A percentile compares a stretch with the other conserved stretches of the same genome.
phyloP scores from a whole-genome alignment of 2,329 filamentous ascomycete species.

The Dichotomopilus funicola region DNA sequence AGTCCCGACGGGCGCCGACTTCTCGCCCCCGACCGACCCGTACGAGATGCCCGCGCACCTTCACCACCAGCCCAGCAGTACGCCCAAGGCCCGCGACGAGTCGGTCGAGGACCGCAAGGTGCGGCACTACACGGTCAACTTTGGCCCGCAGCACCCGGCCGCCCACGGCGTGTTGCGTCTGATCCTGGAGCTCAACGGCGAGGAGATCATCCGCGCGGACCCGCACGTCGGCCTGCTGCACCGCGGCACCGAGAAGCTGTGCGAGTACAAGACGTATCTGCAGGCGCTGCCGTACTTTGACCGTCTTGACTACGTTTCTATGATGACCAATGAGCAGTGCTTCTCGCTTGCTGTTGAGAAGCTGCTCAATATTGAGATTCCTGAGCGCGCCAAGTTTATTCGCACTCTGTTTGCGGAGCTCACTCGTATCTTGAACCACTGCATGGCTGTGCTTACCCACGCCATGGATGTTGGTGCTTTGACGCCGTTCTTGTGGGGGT shows the following conservation, averaged over 20 bases:
- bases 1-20: conserved; percentile 59
- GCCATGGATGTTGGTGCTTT: conserved; percentile 98
- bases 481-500: conserved; percentile 98
- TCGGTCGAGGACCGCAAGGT: conserved; percentile 68
- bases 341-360: conserved; percentile 96
- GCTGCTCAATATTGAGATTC: conserved; percentile 92
- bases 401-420: conserved; percentile 93
- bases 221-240: conserved; percentile 95
- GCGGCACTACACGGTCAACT: conserved; percentile 98
- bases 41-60: conserved; percentile 34
- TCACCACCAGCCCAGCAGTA: conserved; percentile 26
- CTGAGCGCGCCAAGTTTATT: conserved; percentile 93
- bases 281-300: conserved; percentile 99
- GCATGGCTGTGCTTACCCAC: conserved; percentile 96
- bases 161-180: conserved; percentile 96
- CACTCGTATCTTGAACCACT: conserved; percentile 88
- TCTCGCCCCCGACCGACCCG: conserved; percentile 45
- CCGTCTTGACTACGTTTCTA: conserved; percentile 96
- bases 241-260: conserved; percentile 97
- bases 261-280: conserved; percentile 99
- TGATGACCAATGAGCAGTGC: conserved; percentile 99
- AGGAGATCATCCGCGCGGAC: conserved; percentile 94
- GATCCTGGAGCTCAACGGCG: conserved; percentile 95
- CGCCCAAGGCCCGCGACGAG: conserved; percentile 42
- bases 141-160: conserved; percentile 95